Base-by-base conservation (phyloP, 495 filamentous ascomycete species). In the Aspergillus bertholletiae region DNA sequence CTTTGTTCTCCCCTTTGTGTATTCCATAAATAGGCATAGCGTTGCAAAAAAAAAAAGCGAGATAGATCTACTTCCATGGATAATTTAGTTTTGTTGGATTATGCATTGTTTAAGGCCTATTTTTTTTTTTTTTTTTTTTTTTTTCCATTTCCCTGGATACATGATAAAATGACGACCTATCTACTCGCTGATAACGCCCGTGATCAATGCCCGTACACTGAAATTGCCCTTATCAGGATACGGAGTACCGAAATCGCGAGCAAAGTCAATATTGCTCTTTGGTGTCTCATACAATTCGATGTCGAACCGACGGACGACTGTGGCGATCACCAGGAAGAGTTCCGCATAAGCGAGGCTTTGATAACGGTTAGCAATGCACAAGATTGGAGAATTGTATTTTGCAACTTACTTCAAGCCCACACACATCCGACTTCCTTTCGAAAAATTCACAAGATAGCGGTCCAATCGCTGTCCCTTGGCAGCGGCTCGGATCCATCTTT, bases 401-500 rank as follows among this genome's bases (percentile, higher is more conserved):
- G 18, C 12, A 12, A 47, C 66, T 27, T 62, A 76, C 73, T 73
- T 72, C 28, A 72, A 61, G 1, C 74, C 77, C 0, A 74, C 12
- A 54, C 77, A 81, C 22, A 61, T 65, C 26, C 77, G 65, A 24
- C 55, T 69, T 7, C 78, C 77, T 18, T 70, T 72, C 8, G 67
- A 60, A 49, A 78, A 81, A 12, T 64, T 65, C 5, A 79, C 69
- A 12, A 74, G 63, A 55, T 64, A 74, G 24, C 57, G 64, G 22
- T 73, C 66, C 3, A 78, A 49, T 22, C 55, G 60, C n/a, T 69
- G 49, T 2, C 69, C 65, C 21, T 61, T 62, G 6, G 54, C 62
- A 7, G 69, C 56, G 17, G 67, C 62, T 9, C 56, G 64, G 20
- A 80, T 59, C 78, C 78, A 85, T 21, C 81, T 69, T 11, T 79